Base-by-base conservation (phyloP, 2,329 filamentous ascomycete species). In the Pyricularia sp. region DNA sequence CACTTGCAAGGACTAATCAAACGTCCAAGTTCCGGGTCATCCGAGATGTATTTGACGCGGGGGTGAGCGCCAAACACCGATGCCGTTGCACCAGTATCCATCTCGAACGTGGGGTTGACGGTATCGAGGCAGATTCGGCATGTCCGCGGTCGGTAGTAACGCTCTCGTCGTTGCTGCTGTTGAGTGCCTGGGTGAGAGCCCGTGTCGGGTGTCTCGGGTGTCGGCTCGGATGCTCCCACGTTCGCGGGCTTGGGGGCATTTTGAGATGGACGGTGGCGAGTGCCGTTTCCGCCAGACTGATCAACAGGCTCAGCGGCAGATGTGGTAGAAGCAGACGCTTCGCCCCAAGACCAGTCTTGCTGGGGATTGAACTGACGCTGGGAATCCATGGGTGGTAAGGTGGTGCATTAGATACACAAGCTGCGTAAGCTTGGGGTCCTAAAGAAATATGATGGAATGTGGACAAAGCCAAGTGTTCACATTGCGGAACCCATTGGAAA, bases 1-100 rank as follows among this genome's bases (percentile, higher is more conserved):
- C 94, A 99, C 77, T 88, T 87, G 81, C 94, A 99, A 44, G 94
- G 94, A 64, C 89, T 89, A 70, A 97, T 84, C 31, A 99, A 80
- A 63, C 91, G 87, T 53, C 91, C 91, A 33, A 88, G 82, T 68
- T 88, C 82, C 7, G 86, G 82, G 68, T 91, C 89, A 67, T 89
- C 84, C 28, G 90, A 93, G 63, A 87, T 82, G 72, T 96, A 96
- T 24, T 74, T 74, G 8, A 74, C 71, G 35, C 71, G 70, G 9
- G 72, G 67, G 65, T 69, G 66, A 28, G 69, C 74, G 69, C 65
- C 70, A 67, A 69, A 74, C 67, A 70, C 77, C 65, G 65, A 72
- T 69, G 72, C 76, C 67, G 64, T 73, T 65, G 73, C 68, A 64
- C 75, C 68, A 12, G 70, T 65, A 26, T 73, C 71, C 3, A 74